Evolutionary conservation across 2,329 filamentous ascomycete species (phyloP), one percentile per base, ranked within the genome.

Genomic region (Colletotrichum acutatum): DNA sequence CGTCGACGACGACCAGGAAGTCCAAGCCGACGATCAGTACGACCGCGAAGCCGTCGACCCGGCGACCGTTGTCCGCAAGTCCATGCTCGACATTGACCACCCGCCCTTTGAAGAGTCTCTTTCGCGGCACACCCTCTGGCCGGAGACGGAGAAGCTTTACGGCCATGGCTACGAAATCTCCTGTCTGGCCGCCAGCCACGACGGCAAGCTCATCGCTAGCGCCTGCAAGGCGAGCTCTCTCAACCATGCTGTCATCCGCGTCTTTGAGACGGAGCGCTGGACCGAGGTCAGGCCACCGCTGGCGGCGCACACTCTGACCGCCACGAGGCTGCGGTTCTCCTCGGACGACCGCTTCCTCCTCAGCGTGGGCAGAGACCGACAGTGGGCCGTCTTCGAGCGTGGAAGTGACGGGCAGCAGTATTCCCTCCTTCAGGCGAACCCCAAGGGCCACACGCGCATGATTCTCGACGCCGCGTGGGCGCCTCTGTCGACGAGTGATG

Each of bases 111-210:
- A 99, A 82, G 97, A 98, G 81, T 92, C 94, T 67, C 90, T 99
- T 2, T 93, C 95, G 28, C 91, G 95, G 9, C 92, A 97, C 81
- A 97, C 97, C 0, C 90, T 99, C 37, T 99, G 95, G 95, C 97
- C 97, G 3, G 97, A 99, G 80, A 91, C 91, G 7, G 97, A 99
- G 82, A 99, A 99, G 84, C 89, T 99, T 1, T 99, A 99, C 83
- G 97, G 97, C 1, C 97, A 99, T 83, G 97, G 97, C 34, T 98
- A 98, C 83, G 97, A 99, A 82, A 96, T 99, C 62, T 97, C 95
- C 2, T 93, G 94, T 49, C 90, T 98, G 19, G 94, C 95, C 12
- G 89, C 92, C 8, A 95, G 91, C 78, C 90, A 94, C 78, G 91
- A 95, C 77, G 93, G 93, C 14, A 86, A 83, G 4, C 82, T 98